phyloP scores from a whole-genome alignment of 2,329 filamentous ascomycete species.

The Fusarium sp. region DNA sequence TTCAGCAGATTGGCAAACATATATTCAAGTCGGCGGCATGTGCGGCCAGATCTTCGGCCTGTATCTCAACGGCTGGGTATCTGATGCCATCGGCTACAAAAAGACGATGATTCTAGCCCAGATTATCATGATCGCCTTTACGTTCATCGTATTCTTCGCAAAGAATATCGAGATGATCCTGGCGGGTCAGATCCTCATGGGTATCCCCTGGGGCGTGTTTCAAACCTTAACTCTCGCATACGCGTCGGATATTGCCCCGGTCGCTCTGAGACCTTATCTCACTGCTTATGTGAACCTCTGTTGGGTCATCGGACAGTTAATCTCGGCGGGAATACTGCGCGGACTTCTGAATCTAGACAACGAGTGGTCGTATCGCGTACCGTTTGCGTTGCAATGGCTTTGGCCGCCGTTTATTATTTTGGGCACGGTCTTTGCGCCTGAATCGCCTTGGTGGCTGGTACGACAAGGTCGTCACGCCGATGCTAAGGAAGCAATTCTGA shows the following conservation, averaged over 20 bases:
- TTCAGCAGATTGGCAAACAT: conserved; percentile 48
- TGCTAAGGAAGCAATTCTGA: conserved; percentile 30
- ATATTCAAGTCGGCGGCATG: conserved; percentile 54
- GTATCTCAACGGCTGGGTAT: conserved; percentile 69
- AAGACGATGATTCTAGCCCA: conserved; percentile 68
- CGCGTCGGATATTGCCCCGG: conserved; percentile 74
- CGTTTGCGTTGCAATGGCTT: conserved; percentile 61
- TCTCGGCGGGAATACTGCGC: conserved; percentile 56
- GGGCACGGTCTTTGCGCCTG: conserved; percentile 57
- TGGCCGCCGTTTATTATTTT: conserved; percentile 59
- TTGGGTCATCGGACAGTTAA: conserved; percentile 61
- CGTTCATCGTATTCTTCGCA: conserved; percentile 69
- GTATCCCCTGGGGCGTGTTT: conserved; percentile 66
- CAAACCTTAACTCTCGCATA: conserved; percentile 68
- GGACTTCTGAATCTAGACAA: conserved; percentile 52
- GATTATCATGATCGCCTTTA: conserved; percentile 61
- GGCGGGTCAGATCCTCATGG: conserved; percentile 67
- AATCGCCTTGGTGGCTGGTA: conserved; percentile 63
- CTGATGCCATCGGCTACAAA: conserved; percentile 69
- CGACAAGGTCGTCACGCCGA: conserved; percentile 29
- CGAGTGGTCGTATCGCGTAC: conserved; percentile 60
- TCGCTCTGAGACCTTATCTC: conserved; percentile 61
- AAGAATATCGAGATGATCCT: conserved; percentile 64
- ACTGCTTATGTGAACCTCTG: conserved; percentile 62
- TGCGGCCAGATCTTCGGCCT: conserved; percentile 72